Evolutionary conservation across 1,284 basidiomycete species (phyloP), one percentile per base, ranked within the genome.

Genomic region (Boletus austroedulis): DNA sequence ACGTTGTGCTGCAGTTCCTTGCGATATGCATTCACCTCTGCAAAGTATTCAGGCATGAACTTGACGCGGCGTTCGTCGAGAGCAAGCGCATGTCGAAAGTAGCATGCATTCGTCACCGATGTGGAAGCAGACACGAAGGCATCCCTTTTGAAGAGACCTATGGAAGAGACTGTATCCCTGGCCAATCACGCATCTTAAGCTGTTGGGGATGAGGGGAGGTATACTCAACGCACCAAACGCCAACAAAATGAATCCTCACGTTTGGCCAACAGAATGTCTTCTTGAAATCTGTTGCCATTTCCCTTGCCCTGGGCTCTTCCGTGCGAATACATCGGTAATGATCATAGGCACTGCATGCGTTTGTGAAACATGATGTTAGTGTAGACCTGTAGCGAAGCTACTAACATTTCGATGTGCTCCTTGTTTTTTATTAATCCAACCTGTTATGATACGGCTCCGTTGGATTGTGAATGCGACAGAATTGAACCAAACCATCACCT

Each of bases 161-260:
- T 45, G 5, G 73, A 75, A 8, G 74, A 73, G 0, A 77, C 75
- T 0, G 75, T 75, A 57, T 78, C 78, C 79, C 78, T 79, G 26
- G 2, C 38, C 2, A 40, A 46, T 4, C 7, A 28, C 26, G 26
- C 26, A 28, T 15, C 19, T 51, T 19, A 43, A 12, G 5, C 43
- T 12, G 15, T 7, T 28, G 26, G 7, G 26, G 26, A 28, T 28
- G 26, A 7, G 26, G 26, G n/a, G n/a, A 26, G 2, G 26, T 7
- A 28, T 28, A 28, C 7, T 28, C 40, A 24, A 15, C 43, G 15
- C 24, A 51, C 38, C 50, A 51, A 2, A 41, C 50, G n/a, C 50
- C 50, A 7, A 51, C 38, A 4, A 51, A 51, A 28, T 51, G 38
- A 2, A 29, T 28, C 19, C 38, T 51, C 28, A 41, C 5, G 3